phyloP scores from a whole-genome alignment of 2,329 filamentous ascomycete genomes.

The Fusarium nodosum region DNA sequence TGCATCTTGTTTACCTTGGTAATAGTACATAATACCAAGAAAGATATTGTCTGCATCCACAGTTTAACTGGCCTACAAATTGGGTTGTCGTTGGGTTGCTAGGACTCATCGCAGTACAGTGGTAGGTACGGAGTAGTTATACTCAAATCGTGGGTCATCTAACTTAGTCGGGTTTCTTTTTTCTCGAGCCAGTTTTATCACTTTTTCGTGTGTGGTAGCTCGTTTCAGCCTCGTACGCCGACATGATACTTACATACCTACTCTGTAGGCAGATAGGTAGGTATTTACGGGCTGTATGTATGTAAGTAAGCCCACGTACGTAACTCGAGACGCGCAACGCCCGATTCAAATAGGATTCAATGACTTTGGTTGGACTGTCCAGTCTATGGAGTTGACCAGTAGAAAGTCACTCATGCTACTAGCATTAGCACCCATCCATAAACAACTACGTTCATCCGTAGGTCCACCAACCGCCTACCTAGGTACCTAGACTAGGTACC shows the following conservation, averaged over 20 bases:
- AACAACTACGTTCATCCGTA: neutral
- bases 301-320: neutral
- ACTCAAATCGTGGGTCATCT: neutral
- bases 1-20: neutral
- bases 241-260: neutral
- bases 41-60: conserved; percentile 4
- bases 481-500: no score
- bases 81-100: conserved; percentile 8
- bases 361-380: neutral
- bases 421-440: conserved; percentile 1
- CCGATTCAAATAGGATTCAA: neutral
- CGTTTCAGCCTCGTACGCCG: conserved; percentile 4
- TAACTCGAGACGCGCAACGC: conserved; percentile 5
- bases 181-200: neutral
- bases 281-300: neutral
- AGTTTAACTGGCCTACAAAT: neutral
- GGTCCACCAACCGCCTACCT: neutral
- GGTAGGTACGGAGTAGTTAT: neutral
- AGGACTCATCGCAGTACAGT: neutral
- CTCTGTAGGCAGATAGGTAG: no score
- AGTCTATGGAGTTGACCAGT: neutral
- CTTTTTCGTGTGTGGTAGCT: conserved; percentile 3
- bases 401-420: neutral
- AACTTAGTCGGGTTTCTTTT: neutral
- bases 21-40: neutral